Base-by-base conservation (phyloP, 768 basidiomycete species). In the Coprinopsis marcescibilis region DNA sequence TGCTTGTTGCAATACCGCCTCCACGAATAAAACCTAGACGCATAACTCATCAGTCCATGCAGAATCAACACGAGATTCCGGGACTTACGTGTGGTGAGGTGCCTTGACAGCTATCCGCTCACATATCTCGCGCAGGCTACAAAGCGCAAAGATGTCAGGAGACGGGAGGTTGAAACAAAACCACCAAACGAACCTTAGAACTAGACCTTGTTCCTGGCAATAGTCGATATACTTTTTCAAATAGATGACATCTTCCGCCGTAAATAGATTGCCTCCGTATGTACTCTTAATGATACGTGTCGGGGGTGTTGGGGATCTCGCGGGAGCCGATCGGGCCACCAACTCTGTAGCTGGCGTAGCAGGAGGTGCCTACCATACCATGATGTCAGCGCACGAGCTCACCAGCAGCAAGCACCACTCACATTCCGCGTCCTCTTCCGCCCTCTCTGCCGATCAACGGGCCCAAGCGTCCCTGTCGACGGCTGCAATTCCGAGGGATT, bases 1-100 rank as follows among this genome's bases (percentile, higher is more conserved):
- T 92, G 89, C 59, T 91, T 92, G 60, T 92, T 92, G 68, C 89
- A 92, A 57, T 91, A 92, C 35, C 89, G 79, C 32, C 89, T 77
- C 89, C 89, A 92, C 1, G 89, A 91, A 60, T 89, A 91, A 60
- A 91, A 91, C 10, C 88, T 90, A 45, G 15, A 40, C 20, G 8
- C 33, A 17, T 43, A 21, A 33, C 19, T 13, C 26, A 32, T 41
- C 29, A 11, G n/a, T 43, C 43, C 25, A 24, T 25, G 14, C 41
- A 34, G 46, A 24, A 17, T 23, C 20, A 8, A 10, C 17, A 36
- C 15, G 8, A 38, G 17, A 46, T 17, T 30, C n/a, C 19, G 5
- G 15, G 17, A 46, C 20, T 12, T 38, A 54, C 85, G 89, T 90
- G 64, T 92, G 89, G 63, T 92, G 89, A 14, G 89, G 89, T 21